Evolutionary conservation across 768 basidiomycete species (phyloP), one percentile per base, ranked within the genome.

Genomic region (Harrya chromipes): DNA sequence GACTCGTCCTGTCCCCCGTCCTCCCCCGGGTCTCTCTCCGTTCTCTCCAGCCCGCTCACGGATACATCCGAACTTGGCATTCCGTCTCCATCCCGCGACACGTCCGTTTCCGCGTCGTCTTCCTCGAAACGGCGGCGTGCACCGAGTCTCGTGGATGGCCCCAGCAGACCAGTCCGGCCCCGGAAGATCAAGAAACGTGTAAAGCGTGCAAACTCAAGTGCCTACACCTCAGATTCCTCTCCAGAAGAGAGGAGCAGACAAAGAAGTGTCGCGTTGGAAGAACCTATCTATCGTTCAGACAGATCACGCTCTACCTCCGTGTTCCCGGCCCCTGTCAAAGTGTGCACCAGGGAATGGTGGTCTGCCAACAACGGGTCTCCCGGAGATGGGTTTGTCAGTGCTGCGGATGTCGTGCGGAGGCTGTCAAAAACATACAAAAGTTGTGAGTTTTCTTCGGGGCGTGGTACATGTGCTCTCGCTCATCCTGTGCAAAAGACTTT

Each of bases 401-500:
- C 83, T 12, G 85, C 85, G 60, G 66, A 67, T 17, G 85, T 85
- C 7, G 84, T 91, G 11, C 73, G 70, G 55, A 64, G 70, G 31
- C 71, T 90, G 2, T 78, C 83, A 67, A 84, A 80, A 58, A 75
- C 78, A 0, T 90, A 90, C 58, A 85, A 84, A 67, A 66, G 73
- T 45, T 86, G 89, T 90, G 56, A 60, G 84, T 74, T 29, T 26
- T 37, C 33, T 31, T 11, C 35, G 20, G 4, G 20, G 37, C n/a
- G 42, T 31, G 36, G 40, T 29, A 37, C 17, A 31, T 40, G 21
- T 29, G 21, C 31, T 57, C 38, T 13, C 14, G 29, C 50, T 57
- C 53, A 68, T 50, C 56, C 41, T 34, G 26, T 23, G 19, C 39
- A 13, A 44, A 48, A 92, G 90, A 84, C 65, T 92, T 92, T 59